Conservation (phyloP, 116 monocot species). For the Dioscorea cayenensis region DNA sequence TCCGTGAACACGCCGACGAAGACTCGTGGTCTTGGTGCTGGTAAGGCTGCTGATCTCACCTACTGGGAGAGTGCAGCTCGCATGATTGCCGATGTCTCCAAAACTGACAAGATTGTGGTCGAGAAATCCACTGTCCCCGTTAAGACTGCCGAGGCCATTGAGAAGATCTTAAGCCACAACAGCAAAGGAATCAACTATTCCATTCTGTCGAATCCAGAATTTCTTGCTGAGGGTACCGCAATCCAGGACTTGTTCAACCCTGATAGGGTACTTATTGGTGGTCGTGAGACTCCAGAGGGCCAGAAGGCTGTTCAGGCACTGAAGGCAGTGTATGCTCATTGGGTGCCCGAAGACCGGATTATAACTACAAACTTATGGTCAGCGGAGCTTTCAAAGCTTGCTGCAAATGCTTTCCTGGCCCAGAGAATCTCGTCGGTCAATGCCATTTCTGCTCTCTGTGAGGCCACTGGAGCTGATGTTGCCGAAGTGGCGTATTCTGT, state of each 20-base stretch:
- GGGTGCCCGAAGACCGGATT: slow-evolving; percentile 61
- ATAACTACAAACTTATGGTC: slow-evolving; percentile 60
- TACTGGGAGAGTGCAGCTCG: slow-evolving; percentile 68
- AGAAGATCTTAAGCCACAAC: slow-evolving; percentile 67
- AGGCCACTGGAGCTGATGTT: slow-evolving; percentile 55
- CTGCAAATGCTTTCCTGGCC: slow-evolving; percentile 71
- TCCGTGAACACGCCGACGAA: slow-evolving; percentile 70
- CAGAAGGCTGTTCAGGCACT: slow-evolving; percentile 50
- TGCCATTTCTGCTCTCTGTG: slow-evolving; percentile 54
- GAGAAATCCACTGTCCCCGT: slow-evolving; percentile 71
- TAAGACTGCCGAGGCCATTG: slow-evolving; percentile 66
- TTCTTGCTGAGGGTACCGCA: slow-evolving; percentile 68
- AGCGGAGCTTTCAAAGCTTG: slow-evolving; percentile 66
- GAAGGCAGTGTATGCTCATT: slow-evolving; percentile 50
- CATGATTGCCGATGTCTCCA: slow-evolving; percentile 64
- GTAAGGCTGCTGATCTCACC: slow-evolving; percentile 64
- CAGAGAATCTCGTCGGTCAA: slow-evolving; percentile 69
- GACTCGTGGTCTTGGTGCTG: slow-evolving; percentile 60
- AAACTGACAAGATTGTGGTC: slow-evolving; percentile 65
- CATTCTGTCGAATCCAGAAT: slow-evolving; percentile 65
- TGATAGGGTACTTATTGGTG: slow-evolving; percentile 60
- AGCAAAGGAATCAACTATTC: slow-evolving; percentile 53
- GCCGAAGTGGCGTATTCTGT: slow-evolving; percentile 52
- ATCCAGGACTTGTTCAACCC: slow-evolving; percentile 49
- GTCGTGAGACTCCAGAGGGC: slow-evolving; percentile 49